Base-by-base conservation (phyloP, 2,329 filamentous ascomycete species). In the Periconia sp. region DNA sequence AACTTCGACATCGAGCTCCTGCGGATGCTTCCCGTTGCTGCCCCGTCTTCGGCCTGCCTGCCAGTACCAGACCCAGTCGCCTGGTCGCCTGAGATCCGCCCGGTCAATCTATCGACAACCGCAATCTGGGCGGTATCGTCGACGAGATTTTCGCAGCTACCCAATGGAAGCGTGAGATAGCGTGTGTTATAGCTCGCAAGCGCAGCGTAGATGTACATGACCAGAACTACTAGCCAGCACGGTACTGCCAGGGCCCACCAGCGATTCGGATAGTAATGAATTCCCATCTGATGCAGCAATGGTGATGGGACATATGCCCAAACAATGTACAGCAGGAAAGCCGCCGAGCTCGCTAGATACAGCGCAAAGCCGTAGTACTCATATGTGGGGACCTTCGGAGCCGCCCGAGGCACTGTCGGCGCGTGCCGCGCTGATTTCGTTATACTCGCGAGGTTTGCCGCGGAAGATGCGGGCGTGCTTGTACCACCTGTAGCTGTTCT, bases 361-460 rank as follows among this genome's bases (percentile, higher is more conserved):
- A 99, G 82, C 40, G 95, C 92, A 73, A 99, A 99, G 67, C 94
- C 94, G 69, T 97, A 97, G 81, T 97, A 99, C 69, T 99, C 94
- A 75, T 99, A 97, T 0, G 94, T 99, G n/a, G 94, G 94, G 2
- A 99, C 92, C 66, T 94, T 91, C 2, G 94, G 94, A 40, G 87
- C 87, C 2, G 91, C 92, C 42, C 90, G 87, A 5, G 92, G 89
- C 13, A 96, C 83, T 2, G 81, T 86, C 49, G 77, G 81, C 48
- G 75, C 81, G 58, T 76, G 78, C 36, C 74, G 77, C 41, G 79
- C 84, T 19, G 80, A 84, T 63, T 77, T 78, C 4, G 78, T 79
- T 48, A 82, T 78, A 18, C 78, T 78, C 45, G 82, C 80, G 5
- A 82, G 81, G 53, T 82, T 81, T 45, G 81, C 81, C 50, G 80